A percentile compares a stretch with the other conserved stretches of the same genome.
Evolutionary conservation across 495 filamentous ascomycete genomes (phyloP).

Genomic region (Oidiodendron maius): DNA sequence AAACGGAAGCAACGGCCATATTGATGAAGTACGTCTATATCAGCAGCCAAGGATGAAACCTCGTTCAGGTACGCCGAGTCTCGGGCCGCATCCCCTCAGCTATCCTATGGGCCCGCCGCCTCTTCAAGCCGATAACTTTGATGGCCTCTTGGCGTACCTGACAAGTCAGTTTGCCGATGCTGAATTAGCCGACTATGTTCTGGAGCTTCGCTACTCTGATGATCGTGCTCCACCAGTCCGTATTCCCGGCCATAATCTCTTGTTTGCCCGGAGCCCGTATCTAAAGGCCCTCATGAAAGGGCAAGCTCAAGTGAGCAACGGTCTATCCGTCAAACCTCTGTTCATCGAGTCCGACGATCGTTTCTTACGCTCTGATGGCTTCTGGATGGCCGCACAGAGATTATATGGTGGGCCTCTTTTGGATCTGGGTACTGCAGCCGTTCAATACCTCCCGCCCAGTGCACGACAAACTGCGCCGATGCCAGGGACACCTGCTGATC

Average conservation of each 20-base stretch:
- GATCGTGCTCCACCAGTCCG: constrained; percentile 29
- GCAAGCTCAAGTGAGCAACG: constrained; percentile 16
- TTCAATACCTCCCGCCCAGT: constrained; percentile 3
- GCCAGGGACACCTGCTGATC: constrained; percentile 28
- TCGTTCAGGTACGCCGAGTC: constrained; percentile 1
- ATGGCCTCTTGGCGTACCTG: constrained; percentile 33
- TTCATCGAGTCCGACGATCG: constrained; percentile 38
- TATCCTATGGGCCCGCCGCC: constrained; percentile 12
- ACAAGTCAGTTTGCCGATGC: constrained; percentile 32
- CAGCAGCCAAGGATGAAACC: constrained; percentile 21
- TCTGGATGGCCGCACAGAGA: constrained; percentile 40
- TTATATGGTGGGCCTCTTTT: constrained; percentile 42
- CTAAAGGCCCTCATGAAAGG: constrained; percentile 31
- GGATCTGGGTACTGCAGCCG: constrained; percentile 16
- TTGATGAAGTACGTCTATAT: constrained; percentile 26
- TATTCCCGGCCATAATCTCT: constrained; percentile 43
- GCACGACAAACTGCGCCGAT: constrained; percentile 11
- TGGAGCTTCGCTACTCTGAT: constrained; percentile 39
- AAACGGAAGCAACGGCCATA: constrained; percentile 27
- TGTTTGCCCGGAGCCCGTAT: constrained; percentile 43
- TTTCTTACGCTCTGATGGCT: constrained; percentile 41
- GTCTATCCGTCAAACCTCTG: constrained; percentile 26
- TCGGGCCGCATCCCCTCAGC: neutral
- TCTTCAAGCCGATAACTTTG: constrained; percentile 24
- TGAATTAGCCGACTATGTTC: constrained; percentile 39